A percentile compares a stretch with the other conserved stretches of the same genome.
phyloP scores from a whole-genome alignment of 2,329 filamentous ascomycete genomes.

The Nakataea oryzae region DNA sequence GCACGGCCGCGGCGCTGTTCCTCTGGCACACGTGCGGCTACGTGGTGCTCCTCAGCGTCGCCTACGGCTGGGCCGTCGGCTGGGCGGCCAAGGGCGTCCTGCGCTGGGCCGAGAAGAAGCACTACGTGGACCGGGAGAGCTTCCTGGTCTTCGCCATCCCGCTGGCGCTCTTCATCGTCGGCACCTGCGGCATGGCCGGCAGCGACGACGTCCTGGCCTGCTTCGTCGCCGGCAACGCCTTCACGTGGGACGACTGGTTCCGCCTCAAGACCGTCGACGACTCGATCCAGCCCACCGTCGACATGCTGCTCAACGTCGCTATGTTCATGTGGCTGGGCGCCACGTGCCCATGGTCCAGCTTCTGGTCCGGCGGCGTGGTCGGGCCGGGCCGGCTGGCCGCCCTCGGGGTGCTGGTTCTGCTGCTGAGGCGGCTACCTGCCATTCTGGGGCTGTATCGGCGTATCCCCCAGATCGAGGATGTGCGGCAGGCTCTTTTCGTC shows the following conservation, averaged over 20 bases:
- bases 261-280: slow-evolving; percentile 81
- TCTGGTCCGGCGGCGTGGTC: slow-evolving; percentile 56
- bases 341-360: slow-evolving; percentile 68
- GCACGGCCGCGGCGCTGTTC: slow-evolving; percentile 66
- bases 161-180: slow-evolving; percentile 75
- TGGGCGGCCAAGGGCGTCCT: slow-evolving; percentile 75
- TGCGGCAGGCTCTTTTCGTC: slow-evolving; percentile 70
- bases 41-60: slow-evolving; percentile 65
- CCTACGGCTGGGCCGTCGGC: slow-evolving; percentile 68
- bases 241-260: slow-evolving; percentile 94
- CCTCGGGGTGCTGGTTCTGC: slow-evolving; percentile 64
- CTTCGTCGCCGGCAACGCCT: slow-evolving; percentile 84
- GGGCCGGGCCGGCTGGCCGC: slow-evolving; percentile 63
- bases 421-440: slow-evolving; percentile 69
- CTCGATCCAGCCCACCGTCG: slow-evolving; percentile 84
- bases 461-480: slow-evolving; percentile 69
- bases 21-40: slow-evolving; percentile 82
- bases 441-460: slow-evolving; percentile 62
- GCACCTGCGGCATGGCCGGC: slow-evolving; percentile 77
- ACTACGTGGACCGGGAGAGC: slow-evolving; percentile 77
- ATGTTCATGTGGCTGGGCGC: slow-evolving; percentile 91
- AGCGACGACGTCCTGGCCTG: slow-evolving; percentile 86
- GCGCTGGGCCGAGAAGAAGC: slow-evolving; percentile 72
- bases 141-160: slow-evolving; percentile 82
- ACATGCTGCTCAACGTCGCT: slow-evolving; percentile 84